A percentile compares a stretch with the other conserved stretches of the same genome.
phyloP scores from a whole-genome alignment of 140 eudicot species.

The Bidens hawaiensis region DNA sequence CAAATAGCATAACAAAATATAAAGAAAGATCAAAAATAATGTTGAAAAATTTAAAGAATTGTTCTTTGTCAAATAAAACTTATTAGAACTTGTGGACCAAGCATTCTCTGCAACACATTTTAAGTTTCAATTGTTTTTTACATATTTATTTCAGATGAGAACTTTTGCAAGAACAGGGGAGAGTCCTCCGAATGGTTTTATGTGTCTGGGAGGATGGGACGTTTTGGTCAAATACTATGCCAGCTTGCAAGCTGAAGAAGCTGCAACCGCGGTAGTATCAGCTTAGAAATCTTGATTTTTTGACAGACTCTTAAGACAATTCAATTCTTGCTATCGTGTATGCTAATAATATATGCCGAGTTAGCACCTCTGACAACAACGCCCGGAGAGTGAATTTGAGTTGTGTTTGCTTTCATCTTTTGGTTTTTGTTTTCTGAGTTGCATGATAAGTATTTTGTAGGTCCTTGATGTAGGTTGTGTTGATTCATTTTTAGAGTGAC shows the following conservation, averaged over 20 bases:
- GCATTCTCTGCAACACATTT: not conserved
- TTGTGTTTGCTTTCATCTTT: slow-evolving; percentile 6
- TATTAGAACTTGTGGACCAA: not conserved
- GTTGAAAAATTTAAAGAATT: too few relatives aligned
- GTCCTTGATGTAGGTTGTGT: not conserved
- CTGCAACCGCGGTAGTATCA: slow-evolving; percentile 28
- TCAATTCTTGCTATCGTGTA: slow-evolving; percentile 1
- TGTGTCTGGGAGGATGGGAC: slow-evolving; percentile 92
- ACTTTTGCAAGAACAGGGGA: slow-evolving; percentile 79
- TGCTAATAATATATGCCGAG: slow-evolving; percentile 1
- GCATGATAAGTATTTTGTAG: not conserved
- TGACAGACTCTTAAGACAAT: slow-evolving; percentile 1
- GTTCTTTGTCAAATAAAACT: not conserved
- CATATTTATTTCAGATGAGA: slow-evolving; percentile 57
- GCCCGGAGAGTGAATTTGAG: not conserved
- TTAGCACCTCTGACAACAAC: not conserved
- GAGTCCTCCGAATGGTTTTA: slow-evolving; percentile 87
- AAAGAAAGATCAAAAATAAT: too few relatives aligned
- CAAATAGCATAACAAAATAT: not conserved
- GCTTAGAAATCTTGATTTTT: slow-evolving; percentile 18
- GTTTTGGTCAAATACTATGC: slow-evolving; percentile 73
- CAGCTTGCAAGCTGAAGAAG: slow-evolving; percentile 63
- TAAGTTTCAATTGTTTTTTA: not conserved
- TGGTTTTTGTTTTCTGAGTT: not conserved
- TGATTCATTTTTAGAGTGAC: not conserved